phyloP scores from a whole-genome alignment of 768 basidiomycete genomes.

The Pisolithus albus region DNA sequence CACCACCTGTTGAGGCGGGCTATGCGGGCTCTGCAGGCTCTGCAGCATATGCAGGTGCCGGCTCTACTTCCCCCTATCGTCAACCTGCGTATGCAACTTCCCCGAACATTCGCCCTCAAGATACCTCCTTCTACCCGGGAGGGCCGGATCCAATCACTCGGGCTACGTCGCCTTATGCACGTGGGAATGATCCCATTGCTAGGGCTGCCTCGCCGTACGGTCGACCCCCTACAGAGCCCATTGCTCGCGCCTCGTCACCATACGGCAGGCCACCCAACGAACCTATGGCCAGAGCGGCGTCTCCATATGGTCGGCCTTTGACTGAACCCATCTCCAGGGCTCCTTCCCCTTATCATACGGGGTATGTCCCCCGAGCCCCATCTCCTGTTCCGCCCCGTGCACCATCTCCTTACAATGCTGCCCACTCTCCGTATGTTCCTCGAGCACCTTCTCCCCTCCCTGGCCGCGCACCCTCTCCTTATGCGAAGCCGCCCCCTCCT shows the following conservation, averaged over 20 bases:
- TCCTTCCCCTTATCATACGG: slow-evolving; percentile 23
- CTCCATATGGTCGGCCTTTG: slow-evolving; percentile 10
- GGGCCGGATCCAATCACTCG: slow-evolving; percentile 28
- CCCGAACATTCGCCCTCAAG: slow-evolving; percentile 44
- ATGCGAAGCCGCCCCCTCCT: slow-evolving; percentile 11
- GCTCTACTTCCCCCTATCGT: slow-evolving; percentile 31
- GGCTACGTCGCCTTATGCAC: slow-evolving; percentile 30
- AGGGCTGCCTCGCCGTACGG: slow-evolving; percentile 30
- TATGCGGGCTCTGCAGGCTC: slow-evolving; percentile 24
- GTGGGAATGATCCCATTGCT: slow-evolving; percentile 27
- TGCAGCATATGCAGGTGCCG: slow-evolving; percentile 20
- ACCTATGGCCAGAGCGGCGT: slow-evolving; percentile 21
- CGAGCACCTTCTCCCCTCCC: slow-evolving; percentile 27
- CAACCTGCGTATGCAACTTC: slow-evolving; percentile 31
- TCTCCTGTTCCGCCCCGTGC: slow-evolving; percentile 13
- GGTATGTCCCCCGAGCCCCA: not conserved
- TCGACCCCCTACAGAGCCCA: slow-evolving; percentile 32
- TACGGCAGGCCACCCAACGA: slow-evolving; percentile 9
- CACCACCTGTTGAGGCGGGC: slow-evolving; percentile 10
- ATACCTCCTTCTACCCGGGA: slow-evolving; percentile 36
- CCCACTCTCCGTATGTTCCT: slow-evolving; percentile 19
- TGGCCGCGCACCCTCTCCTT: slow-evolving; percentile 14
- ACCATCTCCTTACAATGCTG: slow-evolving; percentile 25
- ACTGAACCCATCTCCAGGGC: slow-evolving; percentile 20
- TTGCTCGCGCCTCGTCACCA: slow-evolving; percentile 27